These are phyloP conservation scores for Mycena sp. DNA, from an alignment of 1,284 basidiomycete species.

Conservation along the genomic window DNA sequence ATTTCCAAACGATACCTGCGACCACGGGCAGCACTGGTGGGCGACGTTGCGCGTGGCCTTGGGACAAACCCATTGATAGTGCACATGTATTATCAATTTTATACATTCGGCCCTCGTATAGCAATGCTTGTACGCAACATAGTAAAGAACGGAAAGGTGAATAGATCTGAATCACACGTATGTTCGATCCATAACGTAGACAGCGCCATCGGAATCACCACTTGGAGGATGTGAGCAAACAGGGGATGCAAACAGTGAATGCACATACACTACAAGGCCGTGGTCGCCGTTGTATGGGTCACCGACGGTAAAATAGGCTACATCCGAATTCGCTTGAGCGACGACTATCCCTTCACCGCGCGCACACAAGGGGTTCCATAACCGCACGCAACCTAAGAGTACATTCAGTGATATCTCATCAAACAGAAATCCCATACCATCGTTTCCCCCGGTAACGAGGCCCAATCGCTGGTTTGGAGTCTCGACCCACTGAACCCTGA, in stretches of 20 bases:
- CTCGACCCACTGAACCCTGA: constrained; percentile 65
- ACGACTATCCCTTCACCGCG: constrained; percentile 57
- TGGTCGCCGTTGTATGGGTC: constrained; percentile 60
- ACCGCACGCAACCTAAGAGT: constrained; percentile 65
- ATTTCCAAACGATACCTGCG: too few relatives aligned
- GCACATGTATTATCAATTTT: too few relatives aligned
- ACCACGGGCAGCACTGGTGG: too few relatives aligned
- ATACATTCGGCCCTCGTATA: too few relatives aligned
- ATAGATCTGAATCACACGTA: too few relatives aligned
- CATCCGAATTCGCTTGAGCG: constrained; percentile 62
- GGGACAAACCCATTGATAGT: too few relatives aligned
- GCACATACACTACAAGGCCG: constrained; percentile 69
- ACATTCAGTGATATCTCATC: neutral
- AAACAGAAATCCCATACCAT: constrained; percentile 54
- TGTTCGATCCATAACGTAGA: constrained; percentile 23
- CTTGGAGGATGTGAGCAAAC: neutral
- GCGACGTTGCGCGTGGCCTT: too few relatives aligned
- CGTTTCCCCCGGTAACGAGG: constrained; percentile 69
- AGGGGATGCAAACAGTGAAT: neutral
- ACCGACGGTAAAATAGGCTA: constrained; percentile 68
- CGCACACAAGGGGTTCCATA: constrained; percentile 67
- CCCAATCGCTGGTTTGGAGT: constrained; percentile 48
- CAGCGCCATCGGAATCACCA: constrained; percentile 10
- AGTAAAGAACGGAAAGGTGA: too few relatives aligned
- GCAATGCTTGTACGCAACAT: too few relatives aligned